Conservation (phyloP, 148 eudicot species). For the Bassia scoparia region DNA sequence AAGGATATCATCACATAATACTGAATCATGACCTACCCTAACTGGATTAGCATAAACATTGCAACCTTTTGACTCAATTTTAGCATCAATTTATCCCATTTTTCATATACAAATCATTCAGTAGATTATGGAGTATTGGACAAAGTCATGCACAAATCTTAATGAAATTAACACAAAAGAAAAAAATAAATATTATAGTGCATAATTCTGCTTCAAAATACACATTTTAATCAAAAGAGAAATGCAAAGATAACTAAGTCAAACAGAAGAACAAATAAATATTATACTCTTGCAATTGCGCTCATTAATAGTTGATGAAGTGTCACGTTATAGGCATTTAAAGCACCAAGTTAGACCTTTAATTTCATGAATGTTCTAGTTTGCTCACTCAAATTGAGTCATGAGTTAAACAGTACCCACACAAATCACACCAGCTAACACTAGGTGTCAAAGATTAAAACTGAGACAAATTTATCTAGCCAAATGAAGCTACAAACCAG, state of each 20-base stretch:
- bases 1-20: slow-evolving; percentile 8
- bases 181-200: slow-evolving; percentile 9
- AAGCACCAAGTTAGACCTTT: no score
- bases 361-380: no score
- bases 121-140: slow-evolving; percentile 5
- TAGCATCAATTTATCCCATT: slow-evolving; percentile 12
- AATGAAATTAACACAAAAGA: neutral
- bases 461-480: no score
- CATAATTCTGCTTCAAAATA: neutral
- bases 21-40: slow-evolving; percentile 12
- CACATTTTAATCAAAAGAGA: neutral
- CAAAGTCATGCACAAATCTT: slow-evolving; percentile 5
- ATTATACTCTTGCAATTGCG: no score
- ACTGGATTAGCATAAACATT: slow-evolving; percentile 22
- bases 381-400: no score
- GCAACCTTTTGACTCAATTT: slow-evolving; percentile 10
- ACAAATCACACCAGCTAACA: no score
- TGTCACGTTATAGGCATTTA: no score
- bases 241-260: neutral
- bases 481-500: no score
- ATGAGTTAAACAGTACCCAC: no score
- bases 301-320: no score
- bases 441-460: no score
- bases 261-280: no score
- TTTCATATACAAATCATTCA: slow-evolving; percentile 15